These are phyloP conservation scores for Citrus cavaleriei DNA, from an alignment of 345 rosid genomes.

Conservation along the genomic window DNA sequence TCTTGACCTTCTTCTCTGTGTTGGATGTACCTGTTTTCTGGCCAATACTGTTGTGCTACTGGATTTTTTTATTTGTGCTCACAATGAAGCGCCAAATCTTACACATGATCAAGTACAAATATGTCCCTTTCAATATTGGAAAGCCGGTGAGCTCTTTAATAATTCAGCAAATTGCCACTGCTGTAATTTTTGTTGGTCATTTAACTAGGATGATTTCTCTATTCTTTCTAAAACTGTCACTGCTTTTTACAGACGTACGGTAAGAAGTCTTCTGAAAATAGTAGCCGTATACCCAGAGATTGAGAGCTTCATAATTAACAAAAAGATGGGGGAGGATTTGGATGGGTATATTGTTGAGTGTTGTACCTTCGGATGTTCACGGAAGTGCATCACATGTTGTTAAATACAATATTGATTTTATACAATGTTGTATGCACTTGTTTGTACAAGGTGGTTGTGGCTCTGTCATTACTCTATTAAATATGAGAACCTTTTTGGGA, in stretches of 20 bases:
- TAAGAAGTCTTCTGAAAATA: constrained; percentile 23
- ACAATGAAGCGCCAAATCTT: constrained; percentile 63
- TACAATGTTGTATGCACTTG: too few relatives aligned
- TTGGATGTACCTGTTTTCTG: constrained; percentile 89
- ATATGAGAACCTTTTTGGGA: background rate
- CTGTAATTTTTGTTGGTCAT: background rate
- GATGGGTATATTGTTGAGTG: background rate
- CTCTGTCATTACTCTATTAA: background rate
- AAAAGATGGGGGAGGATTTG: background rate
- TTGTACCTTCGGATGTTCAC: background rate
- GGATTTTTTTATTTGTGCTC: constrained; percentile 71
- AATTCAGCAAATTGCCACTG: background rate
- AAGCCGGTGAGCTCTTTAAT: constrained; percentile 37
- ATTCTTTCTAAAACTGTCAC: background rate
- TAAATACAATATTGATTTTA: background rate
- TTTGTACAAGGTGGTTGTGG: too few relatives aligned
- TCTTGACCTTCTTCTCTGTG: constrained; percentile 65
- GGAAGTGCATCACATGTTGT: background rate
- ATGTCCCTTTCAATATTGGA: constrained; percentile 57
- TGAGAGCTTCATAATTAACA: background rate
- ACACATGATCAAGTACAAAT: constrained; percentile 67
- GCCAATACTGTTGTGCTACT: constrained; percentile 74
- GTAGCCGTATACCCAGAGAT: constrained; percentile 11
- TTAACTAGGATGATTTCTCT: background rate
- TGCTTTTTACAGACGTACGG: constrained; percentile 31